These are phyloP conservation scores for Colletotrichum viniferum DNA, from an alignment of 2,329 filamentous ascomycete genomes.

Conservation along the genomic window DNA sequence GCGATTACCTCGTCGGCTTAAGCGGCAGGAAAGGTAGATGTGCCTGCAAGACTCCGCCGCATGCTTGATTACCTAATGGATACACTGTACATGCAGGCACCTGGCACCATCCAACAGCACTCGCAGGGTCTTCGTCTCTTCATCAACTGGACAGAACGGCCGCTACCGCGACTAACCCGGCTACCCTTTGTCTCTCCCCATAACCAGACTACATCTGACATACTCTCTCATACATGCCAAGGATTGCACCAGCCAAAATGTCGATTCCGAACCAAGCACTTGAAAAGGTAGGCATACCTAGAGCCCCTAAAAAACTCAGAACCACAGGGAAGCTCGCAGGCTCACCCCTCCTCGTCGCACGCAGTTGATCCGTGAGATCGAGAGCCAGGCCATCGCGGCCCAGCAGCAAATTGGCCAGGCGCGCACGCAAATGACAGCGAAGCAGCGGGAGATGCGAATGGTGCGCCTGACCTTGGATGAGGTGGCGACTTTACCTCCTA, in stretches of 20 bases:
- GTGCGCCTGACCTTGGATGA: conserved; percentile 87
- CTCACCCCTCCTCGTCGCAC: neutral
- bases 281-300: conserved; percentile 71
- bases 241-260: conserved; percentile 60
- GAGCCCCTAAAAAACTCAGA: neutral
- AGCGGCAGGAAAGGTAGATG: neutral
- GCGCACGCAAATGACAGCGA: conserved; percentile 80
- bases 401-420: conserved; percentile 92
- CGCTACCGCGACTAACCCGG: neutral
- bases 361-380: conserved; percentile 91
- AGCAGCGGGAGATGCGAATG: conserved; percentile 88
- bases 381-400: conserved; percentile 83
- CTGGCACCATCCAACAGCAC: neutral
- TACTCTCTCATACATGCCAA: neutral
- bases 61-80: neutral
- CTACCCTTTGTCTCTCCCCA: neutral
- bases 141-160: neutral
- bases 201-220: neutral
- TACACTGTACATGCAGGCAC: neutral
- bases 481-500: conserved; percentile 73
- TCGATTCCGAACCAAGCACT: conserved; percentile 93
- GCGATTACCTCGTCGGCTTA: neutral
- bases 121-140: neutral
- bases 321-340: neutral
- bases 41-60: neutral